A percentile compares a stretch with the other conserved stretches of the same genome.
Evolutionary conservation across 257 asterid species (phyloP).

Genomic region (Ocimum tenuiflorum): DNA sequence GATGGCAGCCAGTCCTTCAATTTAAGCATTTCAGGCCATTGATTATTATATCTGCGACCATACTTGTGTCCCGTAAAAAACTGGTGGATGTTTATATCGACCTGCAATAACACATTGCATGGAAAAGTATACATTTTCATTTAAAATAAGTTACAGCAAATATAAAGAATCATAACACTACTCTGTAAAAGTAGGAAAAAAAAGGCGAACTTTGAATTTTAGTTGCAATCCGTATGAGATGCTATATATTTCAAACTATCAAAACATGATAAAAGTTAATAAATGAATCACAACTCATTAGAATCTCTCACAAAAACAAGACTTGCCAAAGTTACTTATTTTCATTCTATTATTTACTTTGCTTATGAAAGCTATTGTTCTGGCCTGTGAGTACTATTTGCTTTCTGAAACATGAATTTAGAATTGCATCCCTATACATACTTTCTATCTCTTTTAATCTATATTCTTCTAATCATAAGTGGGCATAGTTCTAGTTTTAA

Average conservation of each 20-base stretch:
- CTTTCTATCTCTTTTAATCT: no score
- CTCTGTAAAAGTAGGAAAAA: not conserved
- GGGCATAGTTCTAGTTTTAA: no score
- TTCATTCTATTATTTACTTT: no score
- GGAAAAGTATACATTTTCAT: not conserved
- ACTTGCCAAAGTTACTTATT: no score
- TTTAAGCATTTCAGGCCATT: slow-evolving; percentile 60
- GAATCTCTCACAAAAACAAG: not conserved
- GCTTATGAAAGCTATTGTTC: not conserved
- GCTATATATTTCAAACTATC: not conserved
- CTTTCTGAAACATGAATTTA: no score
- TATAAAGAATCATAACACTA: not conserved
- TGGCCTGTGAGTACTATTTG: no score
- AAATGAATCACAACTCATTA: not conserved
- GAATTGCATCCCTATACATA: no score
- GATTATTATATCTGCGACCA: slow-evolving; percentile 25
- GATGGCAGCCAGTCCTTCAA: slow-evolving; percentile 65
- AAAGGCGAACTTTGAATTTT: not conserved
- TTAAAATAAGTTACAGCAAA: not conserved
- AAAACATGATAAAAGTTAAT: not conserved
- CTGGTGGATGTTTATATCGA: slow-evolving; percentile 37
- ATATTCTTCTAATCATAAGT: no score
- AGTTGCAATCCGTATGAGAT: no score
- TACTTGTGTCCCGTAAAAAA: slow-evolving; percentile 49
- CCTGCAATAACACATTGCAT: slow-evolving; percentile 30